A percentile compares a stretch with the other conserved stretches of the same genome.
phyloP scores from a whole-genome alignment of 2,329 filamentous ascomycete species.

The Fusarium clavum region DNA sequence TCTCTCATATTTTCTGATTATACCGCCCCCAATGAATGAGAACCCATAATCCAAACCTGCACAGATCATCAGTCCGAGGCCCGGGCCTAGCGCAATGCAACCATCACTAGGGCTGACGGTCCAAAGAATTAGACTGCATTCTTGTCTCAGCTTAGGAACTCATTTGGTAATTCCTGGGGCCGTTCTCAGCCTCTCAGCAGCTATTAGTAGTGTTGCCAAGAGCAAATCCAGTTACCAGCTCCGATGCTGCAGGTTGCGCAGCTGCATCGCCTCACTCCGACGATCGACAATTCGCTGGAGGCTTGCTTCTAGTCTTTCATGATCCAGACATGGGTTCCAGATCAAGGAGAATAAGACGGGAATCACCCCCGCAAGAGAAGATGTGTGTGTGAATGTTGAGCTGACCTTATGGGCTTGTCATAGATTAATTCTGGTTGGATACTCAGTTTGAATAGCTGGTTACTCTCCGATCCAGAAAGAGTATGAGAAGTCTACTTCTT shows the following conservation, averaged over 20 bases:
- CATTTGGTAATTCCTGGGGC: neutral
- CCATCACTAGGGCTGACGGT: slow-evolving; percentile 24
- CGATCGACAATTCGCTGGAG: neutral
- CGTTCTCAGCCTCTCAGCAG: neutral
- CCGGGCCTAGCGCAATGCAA: slow-evolving; percentile 21
- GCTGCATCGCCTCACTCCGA: neutral
- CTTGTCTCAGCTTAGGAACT: slow-evolving; percentile 14
- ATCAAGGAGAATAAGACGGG: neutral
- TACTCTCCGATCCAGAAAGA: neutral
- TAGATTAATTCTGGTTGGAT: neutral
- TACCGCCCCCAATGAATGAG: neutral
- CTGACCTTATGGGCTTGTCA: neutral
- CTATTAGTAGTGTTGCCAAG: neutral
- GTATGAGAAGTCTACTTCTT: neutral
- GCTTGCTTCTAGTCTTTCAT: neutral
- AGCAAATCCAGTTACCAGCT: neutral
- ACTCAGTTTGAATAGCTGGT: neutral
- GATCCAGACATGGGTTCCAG: neutral
- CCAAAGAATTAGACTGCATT: slow-evolving; percentile 14
- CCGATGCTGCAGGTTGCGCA: neutral
- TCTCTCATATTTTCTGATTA: neutral
- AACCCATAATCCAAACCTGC: neutral
- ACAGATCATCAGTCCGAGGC: slow-evolving; percentile 15
- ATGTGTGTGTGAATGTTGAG: neutral
- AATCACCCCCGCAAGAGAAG: neutral